A percentile compares a stretch with the other conserved stretches of the same genome.
Evolutionary conservation across 2,329 filamentous ascomycete genomes (phyloP).

Genomic region (Pyricularia sp.): DNA sequence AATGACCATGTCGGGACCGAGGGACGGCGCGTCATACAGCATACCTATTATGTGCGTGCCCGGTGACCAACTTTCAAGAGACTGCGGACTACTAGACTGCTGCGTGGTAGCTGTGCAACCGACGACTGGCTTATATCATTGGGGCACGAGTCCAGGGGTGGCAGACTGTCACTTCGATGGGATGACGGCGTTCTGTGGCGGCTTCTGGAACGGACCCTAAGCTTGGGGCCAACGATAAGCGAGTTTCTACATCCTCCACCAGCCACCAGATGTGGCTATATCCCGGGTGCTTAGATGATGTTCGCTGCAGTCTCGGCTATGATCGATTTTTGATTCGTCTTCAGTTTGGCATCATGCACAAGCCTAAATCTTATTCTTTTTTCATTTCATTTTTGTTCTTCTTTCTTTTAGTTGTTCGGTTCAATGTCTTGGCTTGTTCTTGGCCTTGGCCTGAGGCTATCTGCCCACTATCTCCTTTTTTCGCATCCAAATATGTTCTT

Average conservation of each 20-base stretch:
- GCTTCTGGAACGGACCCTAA: slow-evolving; percentile 1
- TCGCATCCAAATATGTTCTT: not conserved
- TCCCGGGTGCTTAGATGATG: not conserved
- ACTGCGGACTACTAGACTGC: not conserved
- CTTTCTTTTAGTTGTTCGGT: not conserved
- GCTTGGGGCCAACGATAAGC: not conserved
- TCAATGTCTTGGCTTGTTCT: not conserved
- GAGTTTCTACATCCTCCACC: not conserved
- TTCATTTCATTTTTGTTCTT: not conserved
- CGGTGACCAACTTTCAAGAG: not conserved
- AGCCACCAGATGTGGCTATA: not conserved
- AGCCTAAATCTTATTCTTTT: not conserved
- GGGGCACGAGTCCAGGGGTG: not conserved
- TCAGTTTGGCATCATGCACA: not conserved
- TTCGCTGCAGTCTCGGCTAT: not conserved
- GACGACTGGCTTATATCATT: not conserved
- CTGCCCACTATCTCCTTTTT: not conserved
- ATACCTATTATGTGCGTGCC: not conserved
- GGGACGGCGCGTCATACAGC: not conserved
- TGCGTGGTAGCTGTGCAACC: not conserved
- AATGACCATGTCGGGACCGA: not conserved
- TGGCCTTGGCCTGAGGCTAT: not conserved
- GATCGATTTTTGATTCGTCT: not conserved
- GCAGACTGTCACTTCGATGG: not conserved
- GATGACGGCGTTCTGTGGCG: not conserved